Conservation (phyloP, 371 early-diverging fungal genomes). For the Mortierella sp. region DNA sequence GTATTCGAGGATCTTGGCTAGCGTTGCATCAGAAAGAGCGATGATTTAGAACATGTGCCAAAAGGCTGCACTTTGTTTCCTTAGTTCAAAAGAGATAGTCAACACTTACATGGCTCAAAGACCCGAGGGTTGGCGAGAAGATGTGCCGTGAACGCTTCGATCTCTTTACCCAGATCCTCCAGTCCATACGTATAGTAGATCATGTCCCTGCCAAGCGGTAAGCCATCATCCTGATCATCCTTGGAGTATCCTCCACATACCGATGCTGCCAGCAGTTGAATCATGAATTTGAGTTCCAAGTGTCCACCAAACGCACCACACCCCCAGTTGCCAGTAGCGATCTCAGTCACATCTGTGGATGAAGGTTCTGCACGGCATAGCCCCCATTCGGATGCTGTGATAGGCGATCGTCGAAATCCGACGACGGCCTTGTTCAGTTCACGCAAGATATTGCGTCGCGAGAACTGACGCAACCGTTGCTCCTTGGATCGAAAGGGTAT, state of each 20-base stretch:
- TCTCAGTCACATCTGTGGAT: constrained; percentile 4
- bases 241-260: constrained; percentile 31
- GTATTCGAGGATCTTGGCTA: constrained; percentile 15
- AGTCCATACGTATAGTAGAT: constrained; percentile 46
- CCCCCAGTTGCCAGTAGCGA: constrained; percentile 58
- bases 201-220: constrained; percentile 29
- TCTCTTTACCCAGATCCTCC: constrained; percentile 20
- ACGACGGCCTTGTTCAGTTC: constrained; percentile 46
- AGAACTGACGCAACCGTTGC: constrained; percentile 28
- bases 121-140: constrained; percentile 1
- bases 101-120: constrained; percentile 41
- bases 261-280: constrained; percentile 62
- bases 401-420: constrained; percentile 40
- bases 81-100: no score
- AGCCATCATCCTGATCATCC: constrained; percentile 4
- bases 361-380: constrained; percentile 23
- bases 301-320: constrained; percentile 73
- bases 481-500: constrained; percentile 27
- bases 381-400: constrained; percentile 42
- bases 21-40: background rate
- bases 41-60: background rate
- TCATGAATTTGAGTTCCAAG: constrained; percentile 60
- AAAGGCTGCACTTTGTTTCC: background rate
- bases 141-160: constrained; percentile 21
- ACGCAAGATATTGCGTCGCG: constrained; percentile 16